Base-by-base conservation (phyloP, 371 early-diverging fungal species). In the Thermomucor indicae-seudaticae region DNA sequence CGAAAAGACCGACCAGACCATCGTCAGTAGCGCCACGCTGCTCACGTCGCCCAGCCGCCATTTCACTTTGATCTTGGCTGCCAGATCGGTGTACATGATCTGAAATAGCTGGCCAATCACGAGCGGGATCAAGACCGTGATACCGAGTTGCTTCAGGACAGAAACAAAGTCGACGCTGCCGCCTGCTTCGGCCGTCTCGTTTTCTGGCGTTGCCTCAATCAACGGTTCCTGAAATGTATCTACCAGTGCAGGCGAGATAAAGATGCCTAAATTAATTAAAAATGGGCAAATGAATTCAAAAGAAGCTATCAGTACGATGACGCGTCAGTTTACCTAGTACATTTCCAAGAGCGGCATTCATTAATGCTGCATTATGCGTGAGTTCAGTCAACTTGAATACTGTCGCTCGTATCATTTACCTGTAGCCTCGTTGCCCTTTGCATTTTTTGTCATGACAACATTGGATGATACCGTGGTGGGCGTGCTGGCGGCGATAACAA, bases 381-480 rank as follows among this genome's bases (percentile, higher is more conserved):
- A 11, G 35, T 48, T 39, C 29, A 20, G 29, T 48, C 11, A n/a
- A n/a, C n/a, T n/a, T n/a, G n/a, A n/a, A n/a, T n/a, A n/a, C n/a
- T n/a, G n/a, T n/a, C n/a, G n/a, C n/a, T n/a, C n/a, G n/a, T n/a
- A n/a, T n/a, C n/a, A n/a, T n/a, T 32, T 62, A 66, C 66, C 66
- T 39, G 66, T 62, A 19, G 85, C 78, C 53, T 85, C 85, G 51
- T 80, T 84, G 27, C 88, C 88, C 25, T 62, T 55, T 4, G 85
- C 82, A 40, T 78, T 78, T 53, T 78, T 79, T 12, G 88, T 87
- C 85, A 85, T 85, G 56, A 85, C 75, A 6, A 83, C 84, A 59
- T 85, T 85, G 41, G 88, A 85, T 10, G 84, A 81, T 39, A 87
- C 81, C 6, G 88, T 87, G 0, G 88, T 85, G 0, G 85, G 85